Conservation (phyloP, 2,329 filamentous ascomycete genomes). For the Ophiosphaerella herpotricha region DNA sequence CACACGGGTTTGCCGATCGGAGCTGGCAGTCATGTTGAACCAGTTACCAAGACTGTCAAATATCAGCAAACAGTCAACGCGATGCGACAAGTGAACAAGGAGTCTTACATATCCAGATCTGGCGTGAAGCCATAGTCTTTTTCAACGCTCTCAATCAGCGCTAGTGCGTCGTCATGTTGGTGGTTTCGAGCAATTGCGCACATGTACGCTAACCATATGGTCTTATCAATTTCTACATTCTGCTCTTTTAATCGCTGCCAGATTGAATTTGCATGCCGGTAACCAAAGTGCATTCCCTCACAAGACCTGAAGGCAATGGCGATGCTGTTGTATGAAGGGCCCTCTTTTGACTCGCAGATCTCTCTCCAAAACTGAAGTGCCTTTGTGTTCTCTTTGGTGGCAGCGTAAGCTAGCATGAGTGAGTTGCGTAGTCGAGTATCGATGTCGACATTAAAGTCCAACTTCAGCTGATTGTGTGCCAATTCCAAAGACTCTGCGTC, state of each 20-base stretch:
- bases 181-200: constrained; percentile 76
- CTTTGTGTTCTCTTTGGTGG: constrained; percentile 66
- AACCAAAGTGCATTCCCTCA: constrained; percentile 61
- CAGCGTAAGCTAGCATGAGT: constrained; percentile 83
- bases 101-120: constrained; percentile 71
- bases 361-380: constrained; percentile 83
- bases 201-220: constrained; percentile 77
- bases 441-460: constrained; percentile 79
- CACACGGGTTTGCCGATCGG: constrained; percentile 69
- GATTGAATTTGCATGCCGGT: constrained; percentile 58
- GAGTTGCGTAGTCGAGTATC: constrained; percentile 79
- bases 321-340: constrained; percentile 80
- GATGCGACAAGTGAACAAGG: no score
- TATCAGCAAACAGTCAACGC: constrained; percentile 13
- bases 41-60: constrained; percentile 68
- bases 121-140: constrained; percentile 68
- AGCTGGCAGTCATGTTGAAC: constrained; percentile 73
- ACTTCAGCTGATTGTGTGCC: constrained; percentile 91
- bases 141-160: constrained; percentile 69
- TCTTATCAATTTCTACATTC: constrained; percentile 76
- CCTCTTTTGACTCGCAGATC: constrained; percentile 81
- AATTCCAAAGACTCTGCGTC: constrained; percentile 70
- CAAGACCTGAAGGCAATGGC: constrained; percentile 81
- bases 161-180: constrained; percentile 68
- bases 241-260: constrained; percentile 74